Percentiles rank a stretch among this genome's conserved stretches.
Conservation (phyloP, 2,329 filamentous ascomycete species). For the Colletotrichum melonis region DNA sequence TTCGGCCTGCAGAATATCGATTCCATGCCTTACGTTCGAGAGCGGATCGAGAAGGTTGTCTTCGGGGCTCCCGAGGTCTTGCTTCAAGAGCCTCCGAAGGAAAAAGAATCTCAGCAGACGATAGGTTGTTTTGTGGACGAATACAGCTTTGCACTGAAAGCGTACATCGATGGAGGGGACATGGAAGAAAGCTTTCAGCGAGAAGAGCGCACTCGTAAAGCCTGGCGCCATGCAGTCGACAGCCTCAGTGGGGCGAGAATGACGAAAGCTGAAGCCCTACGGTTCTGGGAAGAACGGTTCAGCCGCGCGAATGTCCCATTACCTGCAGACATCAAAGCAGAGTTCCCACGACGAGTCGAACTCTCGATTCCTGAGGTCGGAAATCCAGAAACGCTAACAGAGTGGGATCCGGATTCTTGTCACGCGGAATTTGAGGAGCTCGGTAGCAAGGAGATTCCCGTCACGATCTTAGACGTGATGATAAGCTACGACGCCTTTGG, state of each 20-base stretch:
- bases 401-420: neutral
- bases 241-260: neutral
- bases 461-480: neutral
- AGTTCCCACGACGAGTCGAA: neutral
- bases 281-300: neutral
- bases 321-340: neutral
- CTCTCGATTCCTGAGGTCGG: neutral
- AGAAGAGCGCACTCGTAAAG: constrained; percentile 1
- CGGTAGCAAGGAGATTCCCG: neutral
- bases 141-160: constrained; percentile 3
- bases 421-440: too few relatives aligned
- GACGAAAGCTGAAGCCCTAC: constrained; percentile 31
- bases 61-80: neutral
- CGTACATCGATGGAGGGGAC: neutral
- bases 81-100: neutral
- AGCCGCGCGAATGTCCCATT: neutral
- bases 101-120: neutral
- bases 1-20: neutral
- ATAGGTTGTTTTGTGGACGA: constrained; percentile 8
- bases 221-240: constrained; percentile 9
- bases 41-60: neutral
- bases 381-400: neutral
- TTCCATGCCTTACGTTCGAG: neutral
- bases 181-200: neutral
- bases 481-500: neutral